A percentile compares a stretch with the other conserved stretches of the same genome.
phyloP scores from a whole-genome alignment of 164 flowering plant species.

The Kalanchoe fedtschenkoi region DNA sequence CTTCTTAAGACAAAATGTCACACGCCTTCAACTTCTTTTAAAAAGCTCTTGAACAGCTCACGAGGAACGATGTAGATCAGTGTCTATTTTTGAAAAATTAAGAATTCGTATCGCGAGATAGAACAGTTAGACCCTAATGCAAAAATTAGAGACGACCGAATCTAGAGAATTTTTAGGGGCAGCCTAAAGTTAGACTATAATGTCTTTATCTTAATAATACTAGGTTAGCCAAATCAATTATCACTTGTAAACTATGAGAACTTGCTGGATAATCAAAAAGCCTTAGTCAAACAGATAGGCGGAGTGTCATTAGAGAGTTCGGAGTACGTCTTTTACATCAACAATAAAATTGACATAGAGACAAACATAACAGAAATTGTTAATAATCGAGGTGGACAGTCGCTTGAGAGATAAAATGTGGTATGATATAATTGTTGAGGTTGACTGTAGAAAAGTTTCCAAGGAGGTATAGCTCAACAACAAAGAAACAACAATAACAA shows the following conservation, averaged over 20 bases:
- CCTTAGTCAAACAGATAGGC: conserved; percentile 4
- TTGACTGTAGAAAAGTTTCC: not conserved
- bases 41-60: not conserved
- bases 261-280: conserved; percentile 5
- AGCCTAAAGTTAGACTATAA: not conserved
- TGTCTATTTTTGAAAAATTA: not conserved
- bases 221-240: conserved; percentile 11
- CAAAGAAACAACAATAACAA: not conserved
- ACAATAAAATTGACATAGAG: not conserved
- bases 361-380: no score
- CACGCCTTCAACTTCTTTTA: not conserved
- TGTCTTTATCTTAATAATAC: conserved; percentile 1
- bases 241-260: conserved; percentile 10
- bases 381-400: not conserved
- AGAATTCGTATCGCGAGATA: not conserved
- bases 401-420: not conserved
- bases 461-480: not conserved
- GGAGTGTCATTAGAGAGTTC: not conserved
- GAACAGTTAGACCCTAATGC: not conserved
- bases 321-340: not conserved
- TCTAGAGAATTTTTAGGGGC: not conserved
- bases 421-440: not conserved
- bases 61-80: not conserved
- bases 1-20: not conserved
- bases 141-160: not conserved